Evolutionary conservation across 2,329 filamentous ascomycete species (phyloP).

Genomic region (Verticillium albo-atrum): DNA sequence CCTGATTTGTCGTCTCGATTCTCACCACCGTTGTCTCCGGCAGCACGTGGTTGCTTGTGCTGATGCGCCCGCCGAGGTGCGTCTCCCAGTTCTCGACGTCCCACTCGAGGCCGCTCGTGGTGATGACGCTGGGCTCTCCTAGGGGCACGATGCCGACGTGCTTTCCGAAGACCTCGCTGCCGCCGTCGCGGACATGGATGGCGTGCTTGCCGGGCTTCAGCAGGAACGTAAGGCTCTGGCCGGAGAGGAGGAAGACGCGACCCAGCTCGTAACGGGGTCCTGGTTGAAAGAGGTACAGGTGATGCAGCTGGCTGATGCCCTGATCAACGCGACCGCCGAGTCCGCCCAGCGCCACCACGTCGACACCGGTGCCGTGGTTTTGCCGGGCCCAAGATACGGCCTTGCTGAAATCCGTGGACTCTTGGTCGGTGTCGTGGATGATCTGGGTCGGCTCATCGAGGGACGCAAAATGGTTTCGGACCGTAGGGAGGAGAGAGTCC

Average conservation of each 20-base stretch:
- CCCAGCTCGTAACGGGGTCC: conserved; percentile 45
- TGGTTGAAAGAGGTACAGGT: conserved; percentile 64
- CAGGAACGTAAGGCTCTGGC: conserved; percentile 76
- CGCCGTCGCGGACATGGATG: conserved; percentile 58
- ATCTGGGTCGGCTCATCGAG: conserved; percentile 50
- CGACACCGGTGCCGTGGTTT: conserved; percentile 28
- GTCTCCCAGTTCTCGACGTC: conserved; percentile 81
- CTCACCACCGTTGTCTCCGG: conserved; percentile 55
- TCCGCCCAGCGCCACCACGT: conserved; percentile 80
- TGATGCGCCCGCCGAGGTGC: conserved; percentile 66
- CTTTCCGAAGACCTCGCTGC: conserved; percentile 59
- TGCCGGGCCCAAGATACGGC: conserved; percentile 58
- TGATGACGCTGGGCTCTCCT: conserved; percentile 72
- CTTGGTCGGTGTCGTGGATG: conserved; percentile 71
- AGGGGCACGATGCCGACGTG: conserved; percentile 85
- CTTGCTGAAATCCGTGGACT: conserved; percentile 90
- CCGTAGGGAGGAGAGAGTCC: conserved; percentile 68
- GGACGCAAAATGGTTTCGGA: conserved; percentile 62
- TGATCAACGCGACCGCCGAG: conserved; percentile 91
- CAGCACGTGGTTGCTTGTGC: conserved; percentile 75
- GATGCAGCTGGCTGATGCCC: conserved; percentile 81
- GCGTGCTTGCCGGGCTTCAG: conserved; percentile 64
- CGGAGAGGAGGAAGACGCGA: conserved; percentile 73
- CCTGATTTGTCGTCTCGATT: conserved; percentile 57
- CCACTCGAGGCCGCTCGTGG: conserved; percentile 81